Evolutionary conservation across 352 stramenopile genomes (phyloP).

Genomic region (Achlya hypogyna): DNA sequence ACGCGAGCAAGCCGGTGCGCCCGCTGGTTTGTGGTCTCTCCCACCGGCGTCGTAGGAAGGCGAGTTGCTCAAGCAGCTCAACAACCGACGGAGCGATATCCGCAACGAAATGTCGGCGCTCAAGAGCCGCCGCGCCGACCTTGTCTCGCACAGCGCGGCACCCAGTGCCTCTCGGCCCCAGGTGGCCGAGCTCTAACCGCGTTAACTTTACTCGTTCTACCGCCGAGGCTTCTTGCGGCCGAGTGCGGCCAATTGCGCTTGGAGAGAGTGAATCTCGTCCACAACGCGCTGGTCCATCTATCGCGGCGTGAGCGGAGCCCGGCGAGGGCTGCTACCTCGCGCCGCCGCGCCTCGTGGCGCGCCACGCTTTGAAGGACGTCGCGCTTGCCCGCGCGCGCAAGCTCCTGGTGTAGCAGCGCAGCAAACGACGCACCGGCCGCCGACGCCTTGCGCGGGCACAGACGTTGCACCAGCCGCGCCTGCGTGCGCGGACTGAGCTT

Average conservation of each 20-base stretch:
- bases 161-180: background rate
- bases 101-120: conserved; percentile 73
- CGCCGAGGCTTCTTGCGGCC: background rate
- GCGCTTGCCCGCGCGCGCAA: background rate
- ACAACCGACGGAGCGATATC: conserved; percentile 74
- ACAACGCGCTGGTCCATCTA: conserved; percentile 11
- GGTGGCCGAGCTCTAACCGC: conserved; percentile 9
- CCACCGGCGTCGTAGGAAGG: conserved; percentile 28
- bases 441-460: background rate
- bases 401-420: background rate
- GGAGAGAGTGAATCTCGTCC: background rate
- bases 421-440: background rate
- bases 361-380: background rate
- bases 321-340: background rate
- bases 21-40: background rate
- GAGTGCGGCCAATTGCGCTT: background rate
- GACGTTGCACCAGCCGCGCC: background rate
- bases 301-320: background rate
- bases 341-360: background rate
- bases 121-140: conserved; percentile 49
- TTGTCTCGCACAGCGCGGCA: background rate
- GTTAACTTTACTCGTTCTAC: background rate
- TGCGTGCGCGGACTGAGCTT: background rate
- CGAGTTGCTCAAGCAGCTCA: conserved; percentile 73
- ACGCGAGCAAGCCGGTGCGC: conserved; percentile 48